Conservation (phyloP, 306 rosid genomes). For the Cucumis melo region DNA sequence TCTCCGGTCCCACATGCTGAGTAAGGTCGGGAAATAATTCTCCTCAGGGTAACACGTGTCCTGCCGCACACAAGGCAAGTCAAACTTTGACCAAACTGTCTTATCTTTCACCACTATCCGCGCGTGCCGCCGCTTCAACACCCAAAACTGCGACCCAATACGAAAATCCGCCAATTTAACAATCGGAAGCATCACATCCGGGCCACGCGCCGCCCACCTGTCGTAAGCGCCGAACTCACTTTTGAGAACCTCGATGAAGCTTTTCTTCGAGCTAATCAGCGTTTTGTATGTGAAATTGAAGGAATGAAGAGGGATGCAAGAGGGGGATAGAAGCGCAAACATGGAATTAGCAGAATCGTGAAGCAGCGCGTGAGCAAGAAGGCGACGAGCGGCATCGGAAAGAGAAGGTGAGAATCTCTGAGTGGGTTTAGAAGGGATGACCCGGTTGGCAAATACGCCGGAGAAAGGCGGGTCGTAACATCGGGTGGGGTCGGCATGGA, state of each 20-base stretch:
- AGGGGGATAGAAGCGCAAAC: conserved; percentile 43
- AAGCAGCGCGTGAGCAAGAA: conserved; percentile 50
- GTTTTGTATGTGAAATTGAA: conserved; percentile 46
- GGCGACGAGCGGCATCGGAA: conserved; percentile 34
- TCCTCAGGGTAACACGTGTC: conserved; percentile 59
- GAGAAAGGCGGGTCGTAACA: conserved; percentile 36
- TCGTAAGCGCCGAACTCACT: conserved; percentile 23
- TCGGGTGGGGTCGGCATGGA: conserved; percentile 51
- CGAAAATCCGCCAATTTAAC: conserved; percentile 45
- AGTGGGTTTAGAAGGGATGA: conserved; percentile 38
- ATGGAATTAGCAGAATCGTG: conserved; percentile 36
- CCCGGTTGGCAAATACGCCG: conserved; percentile 34
- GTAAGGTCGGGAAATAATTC: conserved; percentile 67
- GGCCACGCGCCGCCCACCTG: conserved; percentile 65
- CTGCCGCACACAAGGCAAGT: conserved; percentile 27
- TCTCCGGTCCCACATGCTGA: conserved; percentile 33
- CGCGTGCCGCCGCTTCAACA: conserved; percentile 58
- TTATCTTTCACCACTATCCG: conserved; percentile 29
- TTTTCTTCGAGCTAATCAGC: conserved; percentile 16
- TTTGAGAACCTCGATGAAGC: conserved; percentile 56
- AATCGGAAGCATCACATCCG: conserved; percentile 42
- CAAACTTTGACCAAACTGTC: conserved; percentile 39
- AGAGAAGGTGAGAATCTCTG: conserved; percentile 31
- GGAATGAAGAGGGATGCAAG: conserved; percentile 56
- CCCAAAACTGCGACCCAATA: conserved; percentile 72